Conservation (phyloP, 1,284 basidiomycete species). For the Ustilago tritici region DNA sequence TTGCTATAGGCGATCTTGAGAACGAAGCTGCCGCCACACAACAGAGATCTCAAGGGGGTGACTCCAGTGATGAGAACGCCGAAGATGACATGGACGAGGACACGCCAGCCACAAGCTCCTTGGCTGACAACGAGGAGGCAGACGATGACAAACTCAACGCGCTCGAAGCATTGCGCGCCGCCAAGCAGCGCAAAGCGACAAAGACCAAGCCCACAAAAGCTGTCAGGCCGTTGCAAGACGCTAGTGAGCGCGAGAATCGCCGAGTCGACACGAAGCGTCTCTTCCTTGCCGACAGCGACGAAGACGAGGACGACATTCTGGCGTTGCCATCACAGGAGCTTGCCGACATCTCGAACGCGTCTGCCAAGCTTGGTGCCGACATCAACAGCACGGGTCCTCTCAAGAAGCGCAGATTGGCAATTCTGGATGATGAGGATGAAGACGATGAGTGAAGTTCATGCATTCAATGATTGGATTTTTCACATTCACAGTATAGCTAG, state of each 20-base stretch:
- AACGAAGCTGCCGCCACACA: slow-evolving; percentile 13
- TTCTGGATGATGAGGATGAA: slow-evolving; percentile 36
- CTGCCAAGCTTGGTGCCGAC: slow-evolving; percentile 3
- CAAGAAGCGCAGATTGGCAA: slow-evolving; percentile 38
- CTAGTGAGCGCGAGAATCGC: slow-evolving; percentile 25
- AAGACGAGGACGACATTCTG: slow-evolving; percentile 32
- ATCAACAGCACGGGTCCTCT: background rate
- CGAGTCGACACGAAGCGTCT: slow-evolving; percentile 38
- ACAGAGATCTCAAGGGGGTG: background rate
- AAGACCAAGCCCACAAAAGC: slow-evolving; percentile 11
- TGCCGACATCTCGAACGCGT: background rate
- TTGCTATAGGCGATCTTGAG: slow-evolving; percentile 37
- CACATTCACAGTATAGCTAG: background rate
- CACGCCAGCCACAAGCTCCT: slow-evolving; percentile 36
- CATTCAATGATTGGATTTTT: background rate
- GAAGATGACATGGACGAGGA: slow-evolving; percentile 26
- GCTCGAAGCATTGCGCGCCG: slow-evolving; percentile 32
- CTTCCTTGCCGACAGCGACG: slow-evolving; percentile 42
- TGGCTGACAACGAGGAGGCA: slow-evolving; percentile 29
- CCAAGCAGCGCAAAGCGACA: slow-evolving; percentile 25
- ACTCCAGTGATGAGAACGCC: slow-evolving; percentile 13
- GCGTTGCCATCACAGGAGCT: slow-evolving; percentile 25
- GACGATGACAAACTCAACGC: slow-evolving; percentile 27
- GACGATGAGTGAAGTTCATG: slow-evolving; percentile 13
- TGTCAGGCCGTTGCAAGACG: slow-evolving; percentile 29